These are phyloP conservation scores for Tricharina praecox DNA, from an alignment of 495 filamentous ascomycete genomes.

Conservation along the genomic window DNA sequence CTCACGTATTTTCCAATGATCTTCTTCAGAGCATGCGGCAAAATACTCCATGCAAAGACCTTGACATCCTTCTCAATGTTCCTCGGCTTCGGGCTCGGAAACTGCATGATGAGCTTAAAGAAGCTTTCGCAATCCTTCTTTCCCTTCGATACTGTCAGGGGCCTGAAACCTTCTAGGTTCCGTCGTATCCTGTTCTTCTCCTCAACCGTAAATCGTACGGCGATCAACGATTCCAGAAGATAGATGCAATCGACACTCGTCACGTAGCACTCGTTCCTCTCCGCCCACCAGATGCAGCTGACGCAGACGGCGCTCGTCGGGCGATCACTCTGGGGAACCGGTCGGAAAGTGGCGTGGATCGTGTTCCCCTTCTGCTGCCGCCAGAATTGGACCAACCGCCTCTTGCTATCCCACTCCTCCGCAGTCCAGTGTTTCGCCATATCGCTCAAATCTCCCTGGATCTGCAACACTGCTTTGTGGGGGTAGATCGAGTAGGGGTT, in stretches of 20 bases:
- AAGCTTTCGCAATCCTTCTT: slow-evolving; percentile 86
- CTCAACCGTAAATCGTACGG: slow-evolving; percentile 69
- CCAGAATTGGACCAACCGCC: slow-evolving; percentile 72
- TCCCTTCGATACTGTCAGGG: slow-evolving; percentile 77
- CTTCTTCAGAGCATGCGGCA: slow-evolving; percentile 73
- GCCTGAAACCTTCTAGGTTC: slow-evolving; percentile 82
- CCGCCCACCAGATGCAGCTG: slow-evolving; percentile 86
- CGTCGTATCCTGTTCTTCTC: slow-evolving; percentile 95
- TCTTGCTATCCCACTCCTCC: slow-evolving; percentile 58
- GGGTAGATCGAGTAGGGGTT: slow-evolving; percentile 73
- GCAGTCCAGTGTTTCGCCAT: slow-evolving; percentile 68
- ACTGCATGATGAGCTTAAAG: slow-evolving; percentile 98
- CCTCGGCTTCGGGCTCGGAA: slow-evolving; percentile 79
- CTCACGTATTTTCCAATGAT: slow-evolving; percentile 95
- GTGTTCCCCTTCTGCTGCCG: slow-evolving; percentile 61
- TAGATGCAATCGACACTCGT: slow-evolving; percentile 95
- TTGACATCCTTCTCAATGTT: slow-evolving; percentile 99
- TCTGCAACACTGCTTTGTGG: slow-evolving; percentile 68
- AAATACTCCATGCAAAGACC: slow-evolving; percentile 84
- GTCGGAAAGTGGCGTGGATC: slow-evolving; percentile 52
- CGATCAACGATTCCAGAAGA: slow-evolving; percentile 74
- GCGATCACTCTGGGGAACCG: slow-evolving; percentile 51
- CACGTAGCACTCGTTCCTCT: slow-evolving; percentile 73
- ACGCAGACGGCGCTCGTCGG: slow-evolving; percentile 64
- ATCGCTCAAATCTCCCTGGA: slow-evolving; percentile 62